phyloP scores from a whole-genome alignment of 768 basidiomycete species.

The Nidularia pulvinata region DNA sequence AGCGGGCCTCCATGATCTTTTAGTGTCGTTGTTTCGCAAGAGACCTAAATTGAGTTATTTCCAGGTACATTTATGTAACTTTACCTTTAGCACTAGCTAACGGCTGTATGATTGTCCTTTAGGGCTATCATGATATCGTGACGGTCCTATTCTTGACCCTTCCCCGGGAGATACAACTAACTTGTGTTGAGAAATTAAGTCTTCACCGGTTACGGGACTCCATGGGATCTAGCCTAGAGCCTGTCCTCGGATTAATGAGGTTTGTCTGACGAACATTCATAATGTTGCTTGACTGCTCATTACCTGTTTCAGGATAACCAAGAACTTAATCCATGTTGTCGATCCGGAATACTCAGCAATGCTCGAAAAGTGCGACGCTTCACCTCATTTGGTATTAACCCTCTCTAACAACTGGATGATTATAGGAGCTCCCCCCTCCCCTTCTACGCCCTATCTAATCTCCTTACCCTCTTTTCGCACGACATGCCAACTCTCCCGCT shows the following conservation, averaged over 20 bases:
- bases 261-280: slow-evolving; percentile 12
- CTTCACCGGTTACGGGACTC: slow-evolving; percentile 82
- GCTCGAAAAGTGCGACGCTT: slow-evolving; percentile 57
- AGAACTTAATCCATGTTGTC: slow-evolving; percentile 67
- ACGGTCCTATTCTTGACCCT: slow-evolving; percentile 82
- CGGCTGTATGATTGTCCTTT: not conserved
- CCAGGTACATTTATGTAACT: slow-evolving; percentile 44
- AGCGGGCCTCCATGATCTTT: slow-evolving; percentile 63
- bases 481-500: slow-evolving; percentile 89
- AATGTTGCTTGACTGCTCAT: not conserved
- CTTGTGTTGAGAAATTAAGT: slow-evolving; percentile 71
- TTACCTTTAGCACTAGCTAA: not conserved
- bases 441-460: slow-evolving; percentile 87
- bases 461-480: slow-evolving; percentile 91
- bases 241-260: slow-evolving; percentile 82
- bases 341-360: slow-evolving; percentile 71
- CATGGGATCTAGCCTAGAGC: slow-evolving; percentile 85
- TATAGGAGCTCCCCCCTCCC: slow-evolving; percentile 75
- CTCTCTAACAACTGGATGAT: slow-evolving; percentile 1
- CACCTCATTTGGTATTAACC: not conserved
- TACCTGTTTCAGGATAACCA: slow-evolving; percentile 53
- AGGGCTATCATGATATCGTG: slow-evolving; percentile 81
- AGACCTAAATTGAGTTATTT: slow-evolving; percentile 81
- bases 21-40: slow-evolving; percentile 75
- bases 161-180: slow-evolving; percentile 54